Base-by-base conservation (phyloP, 768 basidiomycete species). In the Pilatotrama ljubarskyi region DNA sequence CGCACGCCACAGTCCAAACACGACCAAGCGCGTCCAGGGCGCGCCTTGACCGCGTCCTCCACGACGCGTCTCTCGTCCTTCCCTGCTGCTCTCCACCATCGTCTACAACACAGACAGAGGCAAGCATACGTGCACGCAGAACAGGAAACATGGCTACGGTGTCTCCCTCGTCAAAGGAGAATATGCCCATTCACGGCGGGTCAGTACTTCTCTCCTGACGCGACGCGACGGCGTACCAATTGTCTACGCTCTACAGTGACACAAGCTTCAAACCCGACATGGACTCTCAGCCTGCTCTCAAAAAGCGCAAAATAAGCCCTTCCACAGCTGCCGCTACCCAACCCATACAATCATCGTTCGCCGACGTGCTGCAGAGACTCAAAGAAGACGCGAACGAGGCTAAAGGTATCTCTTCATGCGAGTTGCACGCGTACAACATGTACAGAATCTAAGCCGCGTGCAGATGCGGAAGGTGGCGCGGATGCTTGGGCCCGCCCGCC, bases 381-480 rank as follows among this genome's bases (percentile, higher is more conserved):
- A 69, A 73, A 48, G 66, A 69, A 15, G 74, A 77, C 8, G 58
- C 71, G 4, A 66, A 61, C 14, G 74, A 68, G 29, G 55, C 67
- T 1, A 60, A 50, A 58, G 68, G 70, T 69, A 22, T 49, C 61
- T n/a, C 15, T 44, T 6, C n/a, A 14, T 42, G 11, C 11, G 36
- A 17, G 14, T 50, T 44, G 20, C 22, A 20, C 2, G 6, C 43
- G 10, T 15, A 14, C 2, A 13, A 46, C 2, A 20, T 17, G 22
- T 20, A 22, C 5, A n/a, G 4, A 40, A 36, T 14, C 40, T 40
- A 13, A 44, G 26, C 49, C n/a, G n/a, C 46, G 42, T 51, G 22
- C 42, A 89, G 89, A 76, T 47, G 84, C 83, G 10, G 91, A 93
- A 73, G 92, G 91, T 63, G 92, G 91, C 58, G 85, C 88, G 18